Evolutionary conservation across 352 stramenopile species (phyloP).

Genomic region (Phytopythium chamaehyphon): DNA sequence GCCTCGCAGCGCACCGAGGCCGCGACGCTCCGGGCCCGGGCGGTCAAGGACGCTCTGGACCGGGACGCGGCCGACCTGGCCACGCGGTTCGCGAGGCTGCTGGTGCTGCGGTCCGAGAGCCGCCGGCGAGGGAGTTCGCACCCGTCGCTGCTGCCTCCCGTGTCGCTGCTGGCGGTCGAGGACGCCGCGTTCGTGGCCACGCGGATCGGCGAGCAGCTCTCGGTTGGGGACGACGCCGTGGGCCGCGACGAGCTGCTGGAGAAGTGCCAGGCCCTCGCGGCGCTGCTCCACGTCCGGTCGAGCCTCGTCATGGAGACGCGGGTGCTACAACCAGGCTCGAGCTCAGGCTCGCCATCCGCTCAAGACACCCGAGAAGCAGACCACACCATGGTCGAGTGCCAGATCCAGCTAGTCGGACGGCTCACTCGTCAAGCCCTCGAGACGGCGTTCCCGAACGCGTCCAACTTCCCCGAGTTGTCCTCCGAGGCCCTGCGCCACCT

Average conservation of each 20-base stretch:
- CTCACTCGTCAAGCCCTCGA: conserved; percentile 1
- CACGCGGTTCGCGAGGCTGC: background rate
- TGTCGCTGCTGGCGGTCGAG: background rate
- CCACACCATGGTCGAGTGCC: background rate
- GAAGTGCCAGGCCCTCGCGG: background rate
- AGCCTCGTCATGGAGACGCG: background rate
- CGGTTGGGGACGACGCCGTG: background rate
- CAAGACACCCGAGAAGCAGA: background rate
- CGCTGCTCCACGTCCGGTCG: background rate
- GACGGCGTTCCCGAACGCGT: background rate
- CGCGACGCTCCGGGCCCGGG: background rate
- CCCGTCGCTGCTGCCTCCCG: background rate
- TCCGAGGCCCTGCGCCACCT: background rate
- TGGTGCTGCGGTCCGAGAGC: background rate
- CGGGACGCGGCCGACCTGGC: background rate
- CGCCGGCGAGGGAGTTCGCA: background rate
- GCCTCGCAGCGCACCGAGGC: background rate
- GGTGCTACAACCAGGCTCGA: background rate
- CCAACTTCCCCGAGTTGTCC: background rate
- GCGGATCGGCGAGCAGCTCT: background rate
- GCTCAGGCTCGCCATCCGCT: too few relatives aligned
- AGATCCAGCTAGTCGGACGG: background rate
- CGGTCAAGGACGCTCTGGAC: background rate
- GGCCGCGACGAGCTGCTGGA: background rate
- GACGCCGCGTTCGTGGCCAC: background rate